A percentile compares a stretch with the other conserved stretches of the same genome.
Evolutionary conservation across 805 yeast species (phyloP).

Genomic region (Candida chilensis): DNA sequence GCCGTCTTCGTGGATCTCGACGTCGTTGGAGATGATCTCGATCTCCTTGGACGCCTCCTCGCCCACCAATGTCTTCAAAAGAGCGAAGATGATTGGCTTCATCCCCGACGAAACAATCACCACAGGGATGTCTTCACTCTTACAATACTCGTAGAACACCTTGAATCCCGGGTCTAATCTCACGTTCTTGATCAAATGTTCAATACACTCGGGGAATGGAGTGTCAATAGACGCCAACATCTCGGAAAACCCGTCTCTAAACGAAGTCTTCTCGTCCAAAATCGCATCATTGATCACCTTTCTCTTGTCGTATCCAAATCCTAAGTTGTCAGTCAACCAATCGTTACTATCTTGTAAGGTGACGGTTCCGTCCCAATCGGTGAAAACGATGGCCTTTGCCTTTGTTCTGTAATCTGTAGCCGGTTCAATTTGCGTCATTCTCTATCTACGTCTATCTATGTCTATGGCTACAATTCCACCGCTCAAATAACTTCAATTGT

Average conservation of each 20-base stretch:
- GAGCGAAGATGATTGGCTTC: constrained; percentile 81
- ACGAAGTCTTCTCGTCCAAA: constrained; percentile 54
- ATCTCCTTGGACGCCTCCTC: constrained; percentile 62
- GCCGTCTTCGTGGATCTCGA: constrained; percentile 39
- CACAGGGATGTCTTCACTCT: constrained; percentile 63
- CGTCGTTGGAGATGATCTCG: constrained; percentile 73
- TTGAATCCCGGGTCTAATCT: constrained; percentile 87
- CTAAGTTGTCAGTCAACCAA: constrained; percentile 78
- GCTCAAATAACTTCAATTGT: no score
- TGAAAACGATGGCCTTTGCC: constrained; percentile 73
- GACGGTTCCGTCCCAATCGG: constrained; percentile 98
- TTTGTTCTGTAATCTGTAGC: no score
- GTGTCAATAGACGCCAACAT: constrained; percentile 76
- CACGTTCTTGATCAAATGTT: constrained; percentile 53
- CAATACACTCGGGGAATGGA: constrained; percentile 79
- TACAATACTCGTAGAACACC: constrained; percentile 74
- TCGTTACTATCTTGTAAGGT: constrained; percentile 95
- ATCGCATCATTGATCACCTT: constrained; percentile 62
- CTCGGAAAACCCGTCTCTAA: constrained; percentile 73
- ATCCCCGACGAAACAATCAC: constrained; percentile 89
- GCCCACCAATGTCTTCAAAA: constrained; percentile 70
- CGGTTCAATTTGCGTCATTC: no score
- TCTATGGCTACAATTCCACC: no score
- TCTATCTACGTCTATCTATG: no score
- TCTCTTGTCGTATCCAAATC: constrained; percentile 72